These are phyloP conservation scores for Scenedesmus sp. DNA, from an alignment of 163 green algal genomes.

Conservation along the genomic window DNA sequence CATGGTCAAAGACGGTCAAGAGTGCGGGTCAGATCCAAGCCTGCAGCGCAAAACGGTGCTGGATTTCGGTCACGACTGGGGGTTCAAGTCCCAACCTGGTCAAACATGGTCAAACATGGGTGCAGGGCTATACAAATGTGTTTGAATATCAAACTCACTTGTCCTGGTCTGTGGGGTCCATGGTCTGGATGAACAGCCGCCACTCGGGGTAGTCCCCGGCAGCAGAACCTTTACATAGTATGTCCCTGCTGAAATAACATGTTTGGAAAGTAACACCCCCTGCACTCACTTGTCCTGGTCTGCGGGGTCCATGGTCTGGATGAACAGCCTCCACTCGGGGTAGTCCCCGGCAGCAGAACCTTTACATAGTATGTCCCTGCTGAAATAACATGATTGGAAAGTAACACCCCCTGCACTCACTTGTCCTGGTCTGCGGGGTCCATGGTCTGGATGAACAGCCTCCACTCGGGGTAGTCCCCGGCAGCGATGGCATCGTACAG, in stretches of 20 bases:
- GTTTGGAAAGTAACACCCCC: background rate
- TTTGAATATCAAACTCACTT: slow-evolving; percentile 64
- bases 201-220: slow-evolving; percentile 95
- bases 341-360: slow-evolving; percentile 81
- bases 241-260: too few species aligned
- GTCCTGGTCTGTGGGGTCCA: slow-evolving; percentile 91
- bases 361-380: too few species aligned
- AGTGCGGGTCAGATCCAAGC: slow-evolving; percentile 76
- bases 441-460: slow-evolving; percentile 94
- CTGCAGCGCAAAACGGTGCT: slow-evolving; percentile 39
- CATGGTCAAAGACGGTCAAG: background rate
- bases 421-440: slow-evolving; percentile 89
- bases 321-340: slow-evolving; percentile 92
- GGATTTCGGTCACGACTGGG: too few species aligned
- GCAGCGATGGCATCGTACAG: slow-evolving; percentile 90
- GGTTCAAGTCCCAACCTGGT: too few species aligned
- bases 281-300: slow-evolving; percentile 86
- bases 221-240: slow-evolving; percentile 12
- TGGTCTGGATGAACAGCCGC: slow-evolving; percentile 92
- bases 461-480: slow-evolving; percentile 96
- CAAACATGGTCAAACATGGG: too few species aligned
- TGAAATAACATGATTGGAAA: background rate
- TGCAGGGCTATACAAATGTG: too few species aligned
- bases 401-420: slow-evolving; percentile 50
- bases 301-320: slow-evolving; percentile 94